phyloP scores from a whole-genome alignment of 1,139 yeast genomes.

The Blastobotrys buckinghamii region DNA sequence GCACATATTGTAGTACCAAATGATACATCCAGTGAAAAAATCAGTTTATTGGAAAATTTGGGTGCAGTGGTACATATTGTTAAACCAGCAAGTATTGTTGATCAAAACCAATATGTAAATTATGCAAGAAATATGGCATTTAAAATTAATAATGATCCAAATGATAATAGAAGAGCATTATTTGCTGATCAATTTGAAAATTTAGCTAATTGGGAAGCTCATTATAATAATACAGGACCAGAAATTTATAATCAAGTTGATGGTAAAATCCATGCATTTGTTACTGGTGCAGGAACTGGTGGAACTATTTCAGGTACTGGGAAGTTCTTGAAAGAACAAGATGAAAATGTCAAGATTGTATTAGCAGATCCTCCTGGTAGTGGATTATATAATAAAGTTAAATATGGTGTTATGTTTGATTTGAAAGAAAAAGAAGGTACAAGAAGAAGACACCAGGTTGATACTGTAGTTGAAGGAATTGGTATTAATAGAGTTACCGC shows the following conservation, averaged over 20 bases:
- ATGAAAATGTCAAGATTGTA: conserved; percentile 36
- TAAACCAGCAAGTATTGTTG: conserved; percentile 92
- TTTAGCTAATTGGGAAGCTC: conserved; percentile 83
- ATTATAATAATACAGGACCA: conserved; percentile 82
- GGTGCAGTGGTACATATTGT: conserved; percentile 90
- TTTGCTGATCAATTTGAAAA: conserved; percentile 97
- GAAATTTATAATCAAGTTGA: conserved; percentile 72
- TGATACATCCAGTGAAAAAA: conserved; percentile 82
- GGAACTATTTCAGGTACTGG: conserved; percentile 90
- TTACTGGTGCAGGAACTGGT: conserved; percentile 72
- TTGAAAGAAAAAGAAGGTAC: conserved; percentile 86
- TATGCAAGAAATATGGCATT: conserved; percentile 67
- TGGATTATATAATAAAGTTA: conserved; percentile 79
- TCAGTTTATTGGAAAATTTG: conserved; percentile 58
- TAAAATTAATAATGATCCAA: conserved; percentile 41
- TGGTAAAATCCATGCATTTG: conserved; percentile 57
- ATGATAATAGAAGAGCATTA: conserved; percentile 43
- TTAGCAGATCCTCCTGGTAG: conserved; percentile 96
- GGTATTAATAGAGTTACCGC: conserved; percentile 83
- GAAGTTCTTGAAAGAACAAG: conserved; percentile 54
- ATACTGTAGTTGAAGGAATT: conserved; percentile 88
- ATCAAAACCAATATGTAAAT: conserved; percentile 88
- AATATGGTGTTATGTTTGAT: conserved; percentile 92
- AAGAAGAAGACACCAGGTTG: conserved; percentile 92
- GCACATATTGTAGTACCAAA: conserved; percentile 94